Percentiles rank a stretch among this genome's conserved stretches.
phyloP scores from a whole-genome alignment of 192 early-diverging fungal genomes.

The Pilobolus umbonatus region DNA sequence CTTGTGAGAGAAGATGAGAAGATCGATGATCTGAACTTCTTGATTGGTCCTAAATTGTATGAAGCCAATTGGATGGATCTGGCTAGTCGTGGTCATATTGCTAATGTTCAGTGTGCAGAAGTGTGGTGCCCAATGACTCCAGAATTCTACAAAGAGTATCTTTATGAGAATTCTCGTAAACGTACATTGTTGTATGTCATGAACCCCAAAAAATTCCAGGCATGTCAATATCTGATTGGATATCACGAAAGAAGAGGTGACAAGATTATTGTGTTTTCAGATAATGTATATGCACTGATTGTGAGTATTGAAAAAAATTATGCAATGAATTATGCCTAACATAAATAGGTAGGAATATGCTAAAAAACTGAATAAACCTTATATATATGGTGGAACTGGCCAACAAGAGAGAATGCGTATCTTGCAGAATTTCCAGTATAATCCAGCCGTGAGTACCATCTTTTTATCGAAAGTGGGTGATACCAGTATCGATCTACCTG shows the following conservation, averaged over 20 bases:
- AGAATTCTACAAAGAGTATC: constrained; percentile 93
- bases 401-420: constrained; percentile 90
- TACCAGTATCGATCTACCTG: constrained; percentile 98
- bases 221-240: constrained; percentile 93
- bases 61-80: constrained; percentile 99
- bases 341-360: constrained; percentile 59
- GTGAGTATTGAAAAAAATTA: constrained; percentile 30
- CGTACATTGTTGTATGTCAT: constrained; percentile 85
- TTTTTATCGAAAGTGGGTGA: constrained; percentile 91
- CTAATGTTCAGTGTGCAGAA: constrained; percentile 96
- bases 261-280: constrained; percentile 99
- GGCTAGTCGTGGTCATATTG: constrained; percentile 95
- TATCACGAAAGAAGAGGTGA: constrained; percentile 92
- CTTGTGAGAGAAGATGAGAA: constrained; percentile 98
- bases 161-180: constrained; percentile 76
- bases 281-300: constrained; percentile 93
- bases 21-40: constrained; percentile 94
- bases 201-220: constrained; percentile 98
- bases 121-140: constrained; percentile 99
- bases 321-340: constrained; percentile 4
- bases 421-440: constrained; percentile 91
- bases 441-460: constrained; percentile 85
- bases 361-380: constrained; percentile 72
- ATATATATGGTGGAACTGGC: constrained; percentile 86
- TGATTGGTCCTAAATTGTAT: constrained; percentile 98